phyloP scores from a whole-genome alignment of 2,329 filamentous ascomycete species.

The Cercospora citrullina region DNA sequence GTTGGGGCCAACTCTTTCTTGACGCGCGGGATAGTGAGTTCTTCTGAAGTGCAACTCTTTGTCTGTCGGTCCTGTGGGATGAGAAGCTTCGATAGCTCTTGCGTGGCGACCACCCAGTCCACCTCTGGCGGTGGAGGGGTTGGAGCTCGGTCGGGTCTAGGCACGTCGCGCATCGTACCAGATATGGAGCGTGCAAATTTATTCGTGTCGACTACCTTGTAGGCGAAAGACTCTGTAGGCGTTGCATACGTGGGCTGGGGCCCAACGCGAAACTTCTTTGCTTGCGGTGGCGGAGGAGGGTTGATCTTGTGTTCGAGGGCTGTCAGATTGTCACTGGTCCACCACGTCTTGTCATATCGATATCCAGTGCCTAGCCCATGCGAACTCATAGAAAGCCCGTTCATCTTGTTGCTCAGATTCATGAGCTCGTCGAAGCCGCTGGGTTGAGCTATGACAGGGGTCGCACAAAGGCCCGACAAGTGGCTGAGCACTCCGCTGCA shows the following conservation, averaged over 20 bases:
- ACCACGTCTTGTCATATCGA: constrained; percentile 48
- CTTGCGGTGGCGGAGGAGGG: constrained; percentile 52
- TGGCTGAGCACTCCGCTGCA: constrained; percentile 88
- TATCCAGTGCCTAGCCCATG: not conserved
- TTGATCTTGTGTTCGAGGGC: constrained; percentile 64
- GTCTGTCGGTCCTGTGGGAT: constrained; percentile 76
- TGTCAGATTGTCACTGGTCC: constrained; percentile 59
- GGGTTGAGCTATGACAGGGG: constrained; percentile 15
- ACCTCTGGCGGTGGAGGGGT: constrained; percentile 77
- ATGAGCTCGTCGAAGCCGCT: constrained; percentile 19
- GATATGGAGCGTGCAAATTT: constrained; percentile 66
- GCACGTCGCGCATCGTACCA: constrained; percentile 47
- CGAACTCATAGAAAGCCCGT: constrained; percentile 28
- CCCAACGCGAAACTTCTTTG: constrained; percentile 57
- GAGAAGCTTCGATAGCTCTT: constrained; percentile 78
- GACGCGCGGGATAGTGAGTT: constrained; percentile 58
- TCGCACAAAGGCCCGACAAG: constrained; percentile 70
- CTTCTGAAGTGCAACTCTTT: constrained; percentile 72
- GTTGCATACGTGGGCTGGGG: constrained; percentile 75
- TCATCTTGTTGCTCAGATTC: constrained; percentile 32
- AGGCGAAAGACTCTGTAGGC: constrained; percentile 82
- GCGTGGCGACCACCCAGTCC: constrained; percentile 78
- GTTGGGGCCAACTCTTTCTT: constrained; percentile 60
- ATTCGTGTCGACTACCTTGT: constrained; percentile 70
- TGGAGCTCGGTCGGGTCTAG: constrained; percentile 45